These are phyloP conservation scores for Boletus sp. DNA, from an alignment of 1,284 basidiomycete species.

Conservation along the genomic window DNA sequence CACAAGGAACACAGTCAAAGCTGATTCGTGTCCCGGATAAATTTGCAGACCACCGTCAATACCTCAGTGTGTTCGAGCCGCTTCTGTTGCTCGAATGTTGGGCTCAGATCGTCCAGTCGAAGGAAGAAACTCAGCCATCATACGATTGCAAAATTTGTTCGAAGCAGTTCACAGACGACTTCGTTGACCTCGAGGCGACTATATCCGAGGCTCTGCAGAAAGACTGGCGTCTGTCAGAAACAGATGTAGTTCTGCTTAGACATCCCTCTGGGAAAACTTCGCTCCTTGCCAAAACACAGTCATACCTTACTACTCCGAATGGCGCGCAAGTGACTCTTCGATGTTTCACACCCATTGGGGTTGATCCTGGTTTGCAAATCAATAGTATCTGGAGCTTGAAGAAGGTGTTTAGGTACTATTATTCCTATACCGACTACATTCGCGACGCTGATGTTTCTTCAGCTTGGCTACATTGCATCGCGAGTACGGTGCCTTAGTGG, in stretches of 20 bases:
- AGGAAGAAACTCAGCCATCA: slow-evolving; percentile 55
- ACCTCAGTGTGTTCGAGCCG: slow-evolving; percentile 78
- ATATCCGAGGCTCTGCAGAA: slow-evolving; percentile 55
- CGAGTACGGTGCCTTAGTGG: slow-evolving; percentile 86
- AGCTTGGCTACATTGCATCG: slow-evolving; percentile 90
- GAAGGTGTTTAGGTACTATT: slow-evolving; percentile 77
- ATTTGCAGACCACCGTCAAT: slow-evolving; percentile 69
- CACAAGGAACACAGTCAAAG: slow-evolving; percentile 35
- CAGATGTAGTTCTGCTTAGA: slow-evolving; percentile 72
- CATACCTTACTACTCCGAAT: slow-evolving; percentile 51
- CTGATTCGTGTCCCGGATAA: slow-evolving; percentile 54
- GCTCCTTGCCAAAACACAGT: slow-evolving; percentile 76
- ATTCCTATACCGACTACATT: slow-evolving; percentile 3
- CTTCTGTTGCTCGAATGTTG: slow-evolving; percentile 91
- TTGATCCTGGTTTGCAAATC: slow-evolving; percentile 58
- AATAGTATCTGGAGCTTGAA: slow-evolving; percentile 71
- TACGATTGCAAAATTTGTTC: slow-evolving; percentile 58
- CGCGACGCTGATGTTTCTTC: slow-evolving; percentile 6
- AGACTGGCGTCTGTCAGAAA: slow-evolving; percentile 76
- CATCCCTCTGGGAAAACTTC: slow-evolving; percentile 48
- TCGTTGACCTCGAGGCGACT: slow-evolving; percentile 67
- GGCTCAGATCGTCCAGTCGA: slow-evolving; percentile 81
- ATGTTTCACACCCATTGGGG: slow-evolving; percentile 40
- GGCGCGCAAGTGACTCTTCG: slow-evolving; percentile 51
- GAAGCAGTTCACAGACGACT: slow-evolving; percentile 67